phyloP scores from a whole-genome alignment of 805 yeast species.

The Komagataella ulmi region DNA sequence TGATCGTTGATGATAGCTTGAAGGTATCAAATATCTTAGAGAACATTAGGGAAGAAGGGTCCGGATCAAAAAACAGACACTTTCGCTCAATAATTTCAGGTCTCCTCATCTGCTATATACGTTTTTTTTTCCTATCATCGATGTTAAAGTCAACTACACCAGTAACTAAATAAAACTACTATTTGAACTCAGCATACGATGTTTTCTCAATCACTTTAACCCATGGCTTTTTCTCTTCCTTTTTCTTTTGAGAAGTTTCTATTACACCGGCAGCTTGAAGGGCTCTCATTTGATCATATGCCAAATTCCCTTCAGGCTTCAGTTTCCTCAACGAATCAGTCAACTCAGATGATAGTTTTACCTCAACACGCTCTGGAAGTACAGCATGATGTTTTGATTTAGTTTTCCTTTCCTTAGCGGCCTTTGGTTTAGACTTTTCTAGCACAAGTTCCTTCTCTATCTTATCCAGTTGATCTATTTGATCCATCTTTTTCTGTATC shows the following conservation, averaged over 20 bases:
- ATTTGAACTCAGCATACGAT: constrained; percentile 83
- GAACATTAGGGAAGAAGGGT: not conserved
- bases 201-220: constrained; percentile 82
- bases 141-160: not conserved
- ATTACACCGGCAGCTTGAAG: constrained; percentile 78
- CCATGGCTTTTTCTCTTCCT: constrained; percentile 51
- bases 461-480: constrained; percentile 37
- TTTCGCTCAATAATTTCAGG: not conserved
- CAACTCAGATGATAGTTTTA: constrained; percentile 81
- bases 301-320: constrained; percentile 81
- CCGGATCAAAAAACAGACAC: not conserved
- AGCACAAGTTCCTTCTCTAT: constrained; percentile 17
- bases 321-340: constrained; percentile 73
- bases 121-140: too few species aligned
- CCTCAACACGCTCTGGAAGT: constrained; percentile 36
- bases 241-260: constrained; percentile 68
- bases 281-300: constrained; percentile 69
- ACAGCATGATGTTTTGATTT: constrained; percentile 25
- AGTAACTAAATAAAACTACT: constrained; percentile 4
- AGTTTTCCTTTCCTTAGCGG: constrained; percentile 12
- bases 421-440: not conserved
- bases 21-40: not conserved
- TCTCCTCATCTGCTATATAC: not conserved
- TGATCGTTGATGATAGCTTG: not conserved
- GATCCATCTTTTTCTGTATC: constrained; percentile 46